Evolutionary conservation across 192 early-diverging fungal genomes (phyloP), one percentile per base, ranked within the genome.

Genomic region (Backusella parvicylindrica): DNA sequence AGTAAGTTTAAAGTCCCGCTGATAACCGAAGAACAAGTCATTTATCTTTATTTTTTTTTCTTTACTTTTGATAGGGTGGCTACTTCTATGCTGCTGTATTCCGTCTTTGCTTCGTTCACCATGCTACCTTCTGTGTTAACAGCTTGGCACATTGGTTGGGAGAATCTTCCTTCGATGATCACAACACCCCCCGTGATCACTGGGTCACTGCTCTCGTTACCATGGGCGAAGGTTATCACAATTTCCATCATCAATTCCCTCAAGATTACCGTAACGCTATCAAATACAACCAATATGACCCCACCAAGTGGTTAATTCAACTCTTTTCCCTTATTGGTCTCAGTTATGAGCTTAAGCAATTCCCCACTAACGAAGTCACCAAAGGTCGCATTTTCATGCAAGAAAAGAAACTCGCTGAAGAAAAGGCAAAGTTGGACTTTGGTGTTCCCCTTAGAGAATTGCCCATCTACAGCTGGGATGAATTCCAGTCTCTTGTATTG

Each of bases 111-210:
- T 83, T 91, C 68, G 86, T 96, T 38, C 94, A 96, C 81, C 94
- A 96, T 74, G 92, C 93, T 49, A 96, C 94, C 28, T 95, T 95
- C 85, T 95, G 93, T 71, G 89, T 95, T 56, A 95, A 95, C 85
- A 91, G 90, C 28, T 82, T 95, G 33, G 94, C 94, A 6, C 94
- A 95, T 79, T 93, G 81, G 38, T 79, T 94, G 15, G 94, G 94
- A 37, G 89, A 91, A 18, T 81, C 77, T 35, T 85, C 91, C 15
- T 95, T 90, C 78, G 95, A 96, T 81, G 94, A 96, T 79, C 86
- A 89, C 49, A 86, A 91, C 72, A 93, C 95, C 2, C 94, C 94
- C 11, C 87, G 92, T 66, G 92, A 94, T 79, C 94, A 95, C 78
- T 91, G 92, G 80, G 81, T 95, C 50, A 93, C 92, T 8, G 92